Base-by-base conservation (phyloP, 768 basidiomycete genomes). In the Lentinula sp. region DNA sequence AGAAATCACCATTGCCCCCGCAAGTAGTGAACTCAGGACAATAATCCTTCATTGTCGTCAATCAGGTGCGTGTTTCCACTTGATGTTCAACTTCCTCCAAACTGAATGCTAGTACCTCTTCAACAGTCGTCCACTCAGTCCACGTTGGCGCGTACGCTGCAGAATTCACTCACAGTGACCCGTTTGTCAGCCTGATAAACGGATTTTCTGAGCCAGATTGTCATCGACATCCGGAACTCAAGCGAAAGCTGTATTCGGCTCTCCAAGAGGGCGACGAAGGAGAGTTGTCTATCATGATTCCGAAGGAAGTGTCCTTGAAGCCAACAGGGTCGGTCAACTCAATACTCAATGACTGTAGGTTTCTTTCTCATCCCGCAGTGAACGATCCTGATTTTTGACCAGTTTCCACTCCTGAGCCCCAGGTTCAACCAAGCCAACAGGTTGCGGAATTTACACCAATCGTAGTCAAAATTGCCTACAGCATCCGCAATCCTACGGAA, bases 251-350 rank as follows among this genome's bases (percentile, higher is more conserved):
- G 43, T 98, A 95, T 76, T 84, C 93, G 0, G 93, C 96, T 0
- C 78, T 95, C 56, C 85, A 93, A 63, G 97, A 98, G 68, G 83
- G 86, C 46, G 94, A 96, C 65, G 94, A 98, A 71, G 97, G 96
- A 61, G 97, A 98, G 73, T 71, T 99, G 35, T 93, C 93, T 5
- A 93, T 99, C 66, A 84, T 87, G 10, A 85, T 98, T 62, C 91
- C 91, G 8, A 80, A 78, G 66, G 88, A 89, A 62, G 86, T 89
- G 16, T 76, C 82, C 55, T 73, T 88, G 67, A 87, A 77, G 73
- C 85, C 82, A 62, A 84, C 84, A 34, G 81, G 81, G 31, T 79
- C 78, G 16, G 66, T 77, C 9, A 80, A 78, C 32, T 68, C 73
- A 34, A 72, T 82, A 35, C 73, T 76, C 21, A 84, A 81, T 62